Evolutionary conservation across 1,139 yeast genomes (phyloP), one percentile per base, ranked within the genome.

Genomic region (Lizanozyma gosingica): DNA sequence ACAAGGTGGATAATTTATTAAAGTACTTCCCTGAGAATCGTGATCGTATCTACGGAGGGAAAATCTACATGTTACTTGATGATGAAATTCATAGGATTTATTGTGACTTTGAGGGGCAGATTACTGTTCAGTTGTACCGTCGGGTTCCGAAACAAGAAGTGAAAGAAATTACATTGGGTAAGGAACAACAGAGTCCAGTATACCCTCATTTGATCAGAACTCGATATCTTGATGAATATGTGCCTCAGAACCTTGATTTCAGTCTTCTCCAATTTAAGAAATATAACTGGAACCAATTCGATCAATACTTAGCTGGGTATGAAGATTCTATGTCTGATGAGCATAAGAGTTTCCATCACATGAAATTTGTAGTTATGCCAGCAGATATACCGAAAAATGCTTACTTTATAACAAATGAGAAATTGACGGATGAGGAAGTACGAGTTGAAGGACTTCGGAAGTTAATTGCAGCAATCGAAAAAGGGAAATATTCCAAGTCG

Each of bases 221-320:
- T 0, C 67, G 94, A 44, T 86, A 85, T 55, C 90, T 87, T 32
- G 78, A 73, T 37, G 72, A 67, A 14, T 88, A 82, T 53, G 62
- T 76, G n/a, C 68, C 74, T 2, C 73, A 86, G 1, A 67, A 65
- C 43, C 71, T 82, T 6, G 80, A 79, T 47, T 76, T 80, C 3
- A 63, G 76, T 15, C 73, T 74, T 41, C 68, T 67, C 3, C 66
- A 67, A 37, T 73, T 84, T 1, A 62, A 76, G 36, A 67, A 70
- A 15, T 76, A 79, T 46, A 88, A 90, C 47, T 94, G 98, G 98
- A 90, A 90, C 52, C 83, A 82, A 47, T 71, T 88, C 46, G 99
- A 94, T 61, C 97, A 88, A 55, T 73, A 78, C 18, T 60, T 92
- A 17, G 96, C 97, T 1, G 98, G 98, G 0, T 86, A 83, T 57